Base-by-base conservation (phyloP, 2,329 filamentous ascomycete species). In the Fusarium tupiense region DNA sequence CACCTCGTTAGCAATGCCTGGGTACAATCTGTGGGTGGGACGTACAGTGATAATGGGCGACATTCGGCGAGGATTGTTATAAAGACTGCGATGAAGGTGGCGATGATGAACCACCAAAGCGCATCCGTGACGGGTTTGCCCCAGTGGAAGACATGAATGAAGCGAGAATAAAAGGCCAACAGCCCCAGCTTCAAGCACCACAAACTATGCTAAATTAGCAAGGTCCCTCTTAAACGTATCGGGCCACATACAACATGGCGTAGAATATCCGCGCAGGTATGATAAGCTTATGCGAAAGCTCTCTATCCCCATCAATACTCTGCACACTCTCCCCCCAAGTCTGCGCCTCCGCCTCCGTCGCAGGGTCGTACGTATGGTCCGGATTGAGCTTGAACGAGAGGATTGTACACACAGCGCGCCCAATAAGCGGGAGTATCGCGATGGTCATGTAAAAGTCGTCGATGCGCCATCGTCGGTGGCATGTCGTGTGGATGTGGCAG, bases 381-480 rank as follows among this genome's bases (percentile, higher is more conserved):
- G 78, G 79, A 49, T 81, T 79, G 38, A 81, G 78, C 8, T 58
- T 17, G 47, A 80, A 81, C 37, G 72, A 77, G 11, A 70, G 12
- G 4, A 68, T 22, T 52, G 81, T 81, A 46, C 76, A 77, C 17
- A 69, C 19, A 2, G 78, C 76, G 26, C 80, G 79, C 9, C 67
- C 79, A 64, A 79, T 61, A 24, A 81, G 78, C 20, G 80, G 80
- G 2, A 81, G 49, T 11, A 81, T 71, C 9, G 80, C 79, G 13
- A 81, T 69, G 22, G 78, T 79, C 78, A 81, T 81, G 73, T 80
- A 81, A 38, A 78, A 75, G 54, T 81, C 80, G 67, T 81, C 80
- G 70, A 73, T 71, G 67, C 78, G 80, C 80, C 80, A 81, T 24
- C 58, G 75, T 2, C 80, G 78, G 57, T 81, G 80, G 65, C 80